Base-by-base conservation (phyloP, 2,329 filamentous ascomycete genomes). In the Diaporthe australafricana region DNA sequence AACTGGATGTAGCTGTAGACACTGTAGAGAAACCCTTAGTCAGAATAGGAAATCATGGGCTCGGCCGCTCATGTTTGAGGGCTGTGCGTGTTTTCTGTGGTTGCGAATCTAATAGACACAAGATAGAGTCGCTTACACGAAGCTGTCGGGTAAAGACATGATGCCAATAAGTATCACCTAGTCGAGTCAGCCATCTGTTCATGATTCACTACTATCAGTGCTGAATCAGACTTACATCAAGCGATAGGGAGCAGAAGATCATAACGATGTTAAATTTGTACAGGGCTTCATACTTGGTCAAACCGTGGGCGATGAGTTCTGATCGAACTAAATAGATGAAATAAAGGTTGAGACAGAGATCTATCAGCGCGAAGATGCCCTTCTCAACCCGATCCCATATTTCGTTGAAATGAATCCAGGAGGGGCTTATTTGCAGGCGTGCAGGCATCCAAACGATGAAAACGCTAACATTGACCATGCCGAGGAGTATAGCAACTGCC, bases 361-460 rank as follows among this genome's bases (percentile, higher is more conserved):
- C 86, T 16, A 87, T 79, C 32, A 84, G 42, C 0, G 86, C 77
- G 70, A 86, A 86, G 9, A 88, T 77, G 20, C 79, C 79, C 75
- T 88, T 88, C 63, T 86, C 85, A 48, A 81, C 78, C 11, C 86
- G 84, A 72, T 88, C 86, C 86, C 86, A 88, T 55, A 86, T 76
- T 0, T 81, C 74, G 76, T 88, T 88, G 76, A 86, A 77, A 5
- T 76, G 62, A 52, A 85, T 79, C 48, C 79, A 86, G 12, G 70
- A 77, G 3, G 79, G 38, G 45, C 77, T 82, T 57, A 84, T 77
- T 67, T 84, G 80, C n/a, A 86, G 79, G 9, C 84, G 82, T 1
- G 85, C 82, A 0, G 86, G 86, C 35, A 88, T 83, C 86, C 86
- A 88, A 57, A 87, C 85, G 71, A 80, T 81, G 71, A 85, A 87